These are phyloP conservation scores for Croton laevigatus DNA, from an alignment of 441 rosid species.

Conservation along the genomic window DNA sequence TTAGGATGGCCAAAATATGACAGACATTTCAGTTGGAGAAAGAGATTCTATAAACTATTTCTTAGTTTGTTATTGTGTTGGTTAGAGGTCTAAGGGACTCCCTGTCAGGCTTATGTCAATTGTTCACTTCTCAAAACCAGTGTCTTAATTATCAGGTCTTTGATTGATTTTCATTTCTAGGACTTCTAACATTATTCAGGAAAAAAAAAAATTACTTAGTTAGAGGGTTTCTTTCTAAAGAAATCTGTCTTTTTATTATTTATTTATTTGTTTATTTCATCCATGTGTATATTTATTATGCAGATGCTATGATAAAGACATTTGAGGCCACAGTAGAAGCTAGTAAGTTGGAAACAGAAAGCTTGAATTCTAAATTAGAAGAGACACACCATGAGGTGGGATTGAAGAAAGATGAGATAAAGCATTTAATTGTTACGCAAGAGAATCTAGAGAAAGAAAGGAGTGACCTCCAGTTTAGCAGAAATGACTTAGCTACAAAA, in stretches of 20 bases:
- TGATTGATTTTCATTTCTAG: slow-evolving; percentile 6
- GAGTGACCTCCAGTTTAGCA: slow-evolving; percentile 41
- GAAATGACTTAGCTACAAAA: slow-evolving; percentile 42
- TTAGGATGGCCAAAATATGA: background rate
- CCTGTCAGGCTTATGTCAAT: background rate
- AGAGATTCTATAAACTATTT: background rate
- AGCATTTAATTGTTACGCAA: slow-evolving; percentile 38
- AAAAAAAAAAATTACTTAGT: slow-evolving; percentile 2
- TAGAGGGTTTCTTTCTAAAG: slow-evolving; percentile 9
- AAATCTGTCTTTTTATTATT: background rate
- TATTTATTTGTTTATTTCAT: background rate
- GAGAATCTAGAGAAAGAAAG: slow-evolving; percentile 61
- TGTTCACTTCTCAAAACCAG: slow-evolving; percentile 1
- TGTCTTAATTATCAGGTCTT: background rate
- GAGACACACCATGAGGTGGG: slow-evolving; percentile 43
- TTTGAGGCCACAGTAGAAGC: slow-evolving; percentile 50
- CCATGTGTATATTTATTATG: slow-evolving; percentile 14
- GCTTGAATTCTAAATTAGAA: slow-evolving; percentile 55
- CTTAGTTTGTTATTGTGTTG: background rate
- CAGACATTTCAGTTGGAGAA: background rate
- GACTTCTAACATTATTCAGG: background rate
- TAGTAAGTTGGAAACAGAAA: slow-evolving; percentile 42
- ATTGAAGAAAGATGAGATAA: slow-evolving; percentile 56
- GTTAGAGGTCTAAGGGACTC: background rate
- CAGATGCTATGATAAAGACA: slow-evolving; percentile 59